Evolutionary conservation across 768 basidiomycete species (phyloP), one percentile per base, ranked within the genome.

Genomic region (Austroboletus eburneus): DNA sequence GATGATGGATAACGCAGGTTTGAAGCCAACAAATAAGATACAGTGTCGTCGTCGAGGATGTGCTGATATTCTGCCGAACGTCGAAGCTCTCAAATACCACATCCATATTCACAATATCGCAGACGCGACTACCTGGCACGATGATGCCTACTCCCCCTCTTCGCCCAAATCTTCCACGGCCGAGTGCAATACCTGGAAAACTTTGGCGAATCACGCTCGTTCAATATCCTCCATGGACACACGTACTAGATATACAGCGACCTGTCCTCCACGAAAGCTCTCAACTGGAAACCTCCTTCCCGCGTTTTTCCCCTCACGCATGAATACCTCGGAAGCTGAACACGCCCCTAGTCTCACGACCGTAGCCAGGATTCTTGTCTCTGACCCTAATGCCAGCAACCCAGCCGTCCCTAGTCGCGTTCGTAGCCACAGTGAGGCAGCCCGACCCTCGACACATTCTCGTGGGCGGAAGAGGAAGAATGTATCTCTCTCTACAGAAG

Each of bases 101-200:
- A 59, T 80, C 18, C 77, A 81, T 52, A 76, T 80, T 39, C 80
- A 80, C 58, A 74, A 78, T 51, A 72, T 80, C 25, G 66, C 70
- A 25, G 74, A 77, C 43, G 22, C 10, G 7, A 32, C 38, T 25
- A 5, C 30, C 14, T 18, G 13, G 43, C 16, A 25, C 24, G n/a
- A 17, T 12, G 22, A 39, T 42, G 1, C n/a, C 22, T 9, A 25
- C 4, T 7, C 34, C 36, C 40, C 36, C n/a, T 2, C 27, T 41
- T 20, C 39, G 2, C 29, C 20, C 25, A 43, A 43, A 29, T 29
- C 34, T 23, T 46, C 40, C 9, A 20, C 49, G 24, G 35, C 29
- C 5, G 46, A 47, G 12, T 49, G 33, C 24, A 32, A 35, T 36
- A 40, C 29, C 3, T 25, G 32, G 18, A 43, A 42, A 33, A 7